These are phyloP conservation scores for Copromyces sp. DNA, from an alignment of 495 filamentous ascomycete species.

Conservation along the genomic window DNA sequence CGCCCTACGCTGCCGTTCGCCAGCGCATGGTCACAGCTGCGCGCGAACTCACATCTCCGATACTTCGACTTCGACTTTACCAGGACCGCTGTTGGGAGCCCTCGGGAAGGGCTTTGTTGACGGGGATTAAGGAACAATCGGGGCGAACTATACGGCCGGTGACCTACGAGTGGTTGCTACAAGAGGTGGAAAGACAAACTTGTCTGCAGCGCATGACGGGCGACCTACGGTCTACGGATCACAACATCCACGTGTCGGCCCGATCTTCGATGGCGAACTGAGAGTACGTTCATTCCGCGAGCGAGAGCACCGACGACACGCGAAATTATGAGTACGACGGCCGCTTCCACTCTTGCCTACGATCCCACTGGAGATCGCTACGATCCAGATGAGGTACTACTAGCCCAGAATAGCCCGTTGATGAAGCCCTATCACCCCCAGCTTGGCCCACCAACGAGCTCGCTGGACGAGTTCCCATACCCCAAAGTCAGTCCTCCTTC, in stretches of 20 bases:
- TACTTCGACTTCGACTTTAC: not conserved
- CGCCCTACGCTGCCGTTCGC: conserved; percentile 11
- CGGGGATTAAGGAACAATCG: conserved; percentile 1
- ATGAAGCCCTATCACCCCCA: conserved; percentile 30
- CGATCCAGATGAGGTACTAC: conserved; percentile 35
- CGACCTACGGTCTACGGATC: not conserved
- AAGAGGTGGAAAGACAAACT: not conserved
- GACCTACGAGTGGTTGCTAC: not conserved
- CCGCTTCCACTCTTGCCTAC: conserved; percentile 28
- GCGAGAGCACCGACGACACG: conserved; percentile 19
- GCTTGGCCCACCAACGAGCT: conserved; percentile 31
- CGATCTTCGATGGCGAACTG: conserved; percentile 24
- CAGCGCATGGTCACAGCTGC: conserved; percentile 14
- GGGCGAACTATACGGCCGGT: not conserved
- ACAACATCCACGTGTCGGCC: not conserved
- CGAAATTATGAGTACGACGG: conserved; percentile 36
- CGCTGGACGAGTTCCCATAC: conserved; percentile 18
- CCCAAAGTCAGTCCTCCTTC: conserved; percentile 30
- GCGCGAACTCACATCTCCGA: conserved; percentile 1
- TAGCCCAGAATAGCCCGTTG: conserved; percentile 29
- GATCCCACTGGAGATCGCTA: conserved; percentile 33
- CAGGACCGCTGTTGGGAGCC: conserved; percentile 1
- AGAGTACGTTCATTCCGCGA: conserved; percentile 15
- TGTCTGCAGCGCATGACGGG: not conserved
- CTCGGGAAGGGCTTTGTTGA: conserved; percentile 1